These are phyloP conservation scores for Ceratocystis ficicola DNA, from an alignment of 2,329 filamentous ascomycete genomes.

Conservation along the genomic window DNA sequence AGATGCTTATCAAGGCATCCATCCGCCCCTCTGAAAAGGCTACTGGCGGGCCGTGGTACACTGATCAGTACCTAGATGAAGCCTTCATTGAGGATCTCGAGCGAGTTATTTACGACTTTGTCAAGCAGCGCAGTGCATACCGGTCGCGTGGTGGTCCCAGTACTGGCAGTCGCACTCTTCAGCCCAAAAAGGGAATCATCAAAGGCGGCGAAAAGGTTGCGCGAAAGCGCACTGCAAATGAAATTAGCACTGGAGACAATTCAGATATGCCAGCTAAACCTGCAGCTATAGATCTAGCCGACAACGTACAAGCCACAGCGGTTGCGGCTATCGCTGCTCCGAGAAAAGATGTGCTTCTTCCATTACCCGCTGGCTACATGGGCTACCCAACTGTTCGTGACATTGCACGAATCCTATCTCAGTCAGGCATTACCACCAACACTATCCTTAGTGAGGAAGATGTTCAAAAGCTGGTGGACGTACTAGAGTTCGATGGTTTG, in stretches of 20 bases:
- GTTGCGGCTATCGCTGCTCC: constrained; percentile 22
- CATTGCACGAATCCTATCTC: constrained; percentile 63
- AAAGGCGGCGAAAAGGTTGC: constrained; percentile 36
- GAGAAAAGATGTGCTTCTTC: constrained; percentile 36
- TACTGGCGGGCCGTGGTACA: constrained; percentile 90
- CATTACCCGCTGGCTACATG: constrained; percentile 53
- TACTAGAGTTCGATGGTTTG: constrained; percentile 78
- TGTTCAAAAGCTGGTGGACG: constrained; percentile 73
- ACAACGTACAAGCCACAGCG: neutral
- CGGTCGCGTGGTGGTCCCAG: constrained; percentile 33
- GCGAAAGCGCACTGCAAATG: constrained; percentile 38
- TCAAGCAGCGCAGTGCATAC: constrained; percentile 61
- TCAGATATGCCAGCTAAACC: constrained; percentile 26
- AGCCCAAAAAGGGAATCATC: constrained; percentile 46
- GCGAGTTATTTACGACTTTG: constrained; percentile 58
- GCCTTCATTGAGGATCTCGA: constrained; percentile 73
- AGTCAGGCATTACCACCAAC: constrained; percentile 57
- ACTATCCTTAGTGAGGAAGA: constrained; percentile 60
- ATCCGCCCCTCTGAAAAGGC: constrained; percentile 79
- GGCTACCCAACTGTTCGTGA: constrained; percentile 70
- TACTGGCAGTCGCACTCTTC: constrained; percentile 30
- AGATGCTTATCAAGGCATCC: constrained; percentile 88
- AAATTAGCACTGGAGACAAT: constrained; percentile 29
- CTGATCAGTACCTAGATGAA: constrained; percentile 77
- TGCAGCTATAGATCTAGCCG: neutral